Evolutionary conservation across 1,139 yeast genomes (phyloP).

Genomic region (Nakaseomyces kungkrabaensis): DNA sequence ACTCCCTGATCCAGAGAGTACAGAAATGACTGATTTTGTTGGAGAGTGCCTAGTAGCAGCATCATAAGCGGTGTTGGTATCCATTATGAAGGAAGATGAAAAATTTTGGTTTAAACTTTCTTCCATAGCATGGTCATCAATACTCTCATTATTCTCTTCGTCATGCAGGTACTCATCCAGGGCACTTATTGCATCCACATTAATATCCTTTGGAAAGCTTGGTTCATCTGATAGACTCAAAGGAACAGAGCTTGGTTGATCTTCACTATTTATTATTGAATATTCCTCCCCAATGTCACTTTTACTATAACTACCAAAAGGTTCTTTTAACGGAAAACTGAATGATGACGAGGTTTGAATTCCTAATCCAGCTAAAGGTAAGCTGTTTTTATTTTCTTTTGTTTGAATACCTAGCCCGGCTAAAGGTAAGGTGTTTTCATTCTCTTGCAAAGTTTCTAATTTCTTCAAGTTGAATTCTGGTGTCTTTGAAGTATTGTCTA

Average conservation of each 20-base stretch:
- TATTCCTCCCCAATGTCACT: not conserved
- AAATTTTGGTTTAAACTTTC: constrained; percentile 21
- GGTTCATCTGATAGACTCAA: not conserved
- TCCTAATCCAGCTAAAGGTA: not conserved
- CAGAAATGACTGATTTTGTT: constrained; percentile 26
- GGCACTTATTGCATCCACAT: constrained; percentile 21
- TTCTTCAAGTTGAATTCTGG: not conserved
- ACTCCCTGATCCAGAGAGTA: constrained; percentile 18
- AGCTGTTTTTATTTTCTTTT: not conserved
- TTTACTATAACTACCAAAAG: not conserved
- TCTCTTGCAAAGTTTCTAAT: constrained; percentile 2
- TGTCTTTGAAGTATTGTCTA: constrained; percentile 3
- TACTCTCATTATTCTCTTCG: constrained; percentile 10
- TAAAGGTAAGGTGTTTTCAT: not conserved
- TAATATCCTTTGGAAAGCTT: not conserved
- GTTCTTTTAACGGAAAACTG: not conserved
- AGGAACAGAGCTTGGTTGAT: constrained; percentile 1
- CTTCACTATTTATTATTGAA: not conserved
- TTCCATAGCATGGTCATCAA: constrained; percentile 8
- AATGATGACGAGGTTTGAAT: not conserved
- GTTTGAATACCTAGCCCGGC: not conserved
- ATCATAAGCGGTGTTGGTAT: constrained; percentile 9
- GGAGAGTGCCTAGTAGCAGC: constrained; percentile 23
- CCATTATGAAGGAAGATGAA: constrained; percentile 11
- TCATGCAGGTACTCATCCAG: constrained; percentile 22